Percentiles rank a stretch among this genome's conserved stretches.
phyloP scores from a whole-genome alignment of 2,329 filamentous ascomycete genomes.

The Mycosphaerelloides madeirae region DNA sequence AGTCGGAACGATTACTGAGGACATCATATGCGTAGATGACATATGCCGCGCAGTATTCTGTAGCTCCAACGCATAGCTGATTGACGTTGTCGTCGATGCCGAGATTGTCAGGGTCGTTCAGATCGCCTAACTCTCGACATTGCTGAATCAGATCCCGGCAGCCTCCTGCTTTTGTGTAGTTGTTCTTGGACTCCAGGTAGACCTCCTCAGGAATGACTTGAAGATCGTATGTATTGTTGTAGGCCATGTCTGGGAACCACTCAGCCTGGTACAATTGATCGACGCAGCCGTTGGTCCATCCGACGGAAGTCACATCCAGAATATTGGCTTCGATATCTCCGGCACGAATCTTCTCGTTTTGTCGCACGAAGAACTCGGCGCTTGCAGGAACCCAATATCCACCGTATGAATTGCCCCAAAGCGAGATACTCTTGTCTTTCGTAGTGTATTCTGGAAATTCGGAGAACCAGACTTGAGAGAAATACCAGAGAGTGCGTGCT shows the following conservation, averaged over 20 bases:
- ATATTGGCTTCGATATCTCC: constrained; percentile 35
- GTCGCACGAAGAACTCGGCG: constrained; percentile 50
- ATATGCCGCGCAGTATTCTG: constrained; percentile 8
- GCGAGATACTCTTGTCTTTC: constrained; percentile 13
- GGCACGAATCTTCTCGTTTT: constrained; percentile 54
- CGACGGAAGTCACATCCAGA: constrained; percentile 56
- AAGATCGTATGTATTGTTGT: constrained; percentile 62
- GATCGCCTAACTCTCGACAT: constrained; percentile 46
- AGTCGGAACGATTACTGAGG: constrained; percentile 15
- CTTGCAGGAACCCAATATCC: constrained; percentile 64
- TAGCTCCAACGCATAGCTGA: constrained; percentile 35
- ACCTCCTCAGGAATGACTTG: constrained; percentile 49
- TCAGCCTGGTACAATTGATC: constrained; percentile 46
- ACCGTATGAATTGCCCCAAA: constrained; percentile 26
- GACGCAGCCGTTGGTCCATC: constrained; percentile 66
- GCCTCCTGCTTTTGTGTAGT: constrained; percentile 45
- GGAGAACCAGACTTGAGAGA: constrained; percentile 50
- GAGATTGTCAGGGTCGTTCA: constrained; percentile 48
- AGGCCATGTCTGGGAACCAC: constrained; percentile 52
- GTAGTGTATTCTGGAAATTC: constrained; percentile 19
- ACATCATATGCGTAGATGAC: constrained; percentile 12
- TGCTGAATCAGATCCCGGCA: constrained; percentile 47
- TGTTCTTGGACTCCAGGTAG: constrained; percentile 30
- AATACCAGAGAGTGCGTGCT: constrained; percentile 56
- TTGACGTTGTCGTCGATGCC: constrained; percentile 37